Conservation (phyloP, 1,139 yeast species). For the Lizanozyma gosingica region DNA sequence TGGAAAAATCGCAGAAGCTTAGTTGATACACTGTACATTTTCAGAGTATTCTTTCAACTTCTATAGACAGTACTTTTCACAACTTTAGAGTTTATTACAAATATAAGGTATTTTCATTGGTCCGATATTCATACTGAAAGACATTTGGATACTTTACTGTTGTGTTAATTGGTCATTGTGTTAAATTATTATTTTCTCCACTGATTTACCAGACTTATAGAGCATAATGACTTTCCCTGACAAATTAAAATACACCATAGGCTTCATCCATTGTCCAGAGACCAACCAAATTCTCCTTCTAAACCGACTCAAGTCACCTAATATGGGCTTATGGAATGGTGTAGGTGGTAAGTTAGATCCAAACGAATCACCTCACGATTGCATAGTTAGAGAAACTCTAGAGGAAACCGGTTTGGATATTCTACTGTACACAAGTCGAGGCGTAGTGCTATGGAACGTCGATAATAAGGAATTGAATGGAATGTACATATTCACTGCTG, state of each 20-base stretch:
- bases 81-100: too few relatives aligned
- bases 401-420: constrained; percentile 34
- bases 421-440: constrained; percentile 22
- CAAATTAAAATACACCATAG: constrained; percentile 24
- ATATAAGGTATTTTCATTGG: too few relatives aligned
- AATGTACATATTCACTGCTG: constrained; percentile 32
- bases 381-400: constrained; percentile 32
- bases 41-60: too few relatives aligned
- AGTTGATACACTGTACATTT: too few relatives aligned
- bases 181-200: too few relatives aligned
- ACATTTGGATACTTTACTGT: too few relatives aligned
- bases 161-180: too few relatives aligned
- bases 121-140: too few relatives aligned
- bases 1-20: too few relatives aligned
- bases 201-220: too few relatives aligned
- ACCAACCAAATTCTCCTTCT: constrained; percentile 24
- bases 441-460: constrained; percentile 28
- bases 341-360: constrained; percentile 37
- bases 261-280: constrained; percentile 28
- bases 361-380: constrained; percentile 26
- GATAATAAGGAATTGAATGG: constrained; percentile 26
- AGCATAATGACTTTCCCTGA: constrained; percentile 2
- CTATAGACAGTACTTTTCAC: too few relatives aligned
- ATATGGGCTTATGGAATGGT: constrained; percentile 46
- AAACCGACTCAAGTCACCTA: constrained; percentile 35